phyloP scores from a whole-genome alignment of 805 yeast species.

The Clavispora asparagi region DNA sequence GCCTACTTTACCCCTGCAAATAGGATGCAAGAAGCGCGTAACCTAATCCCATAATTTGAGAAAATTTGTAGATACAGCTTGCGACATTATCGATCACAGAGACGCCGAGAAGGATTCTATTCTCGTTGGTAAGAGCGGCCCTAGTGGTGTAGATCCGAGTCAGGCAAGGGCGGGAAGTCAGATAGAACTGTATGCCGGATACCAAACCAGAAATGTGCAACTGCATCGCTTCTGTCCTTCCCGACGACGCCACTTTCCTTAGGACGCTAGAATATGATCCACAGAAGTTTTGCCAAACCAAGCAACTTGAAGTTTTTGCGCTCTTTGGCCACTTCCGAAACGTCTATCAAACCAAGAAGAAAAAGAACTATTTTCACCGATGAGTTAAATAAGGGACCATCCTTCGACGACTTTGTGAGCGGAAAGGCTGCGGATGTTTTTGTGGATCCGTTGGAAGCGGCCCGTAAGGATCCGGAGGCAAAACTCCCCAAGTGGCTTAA shows the following conservation, averaged over 20 bases:
- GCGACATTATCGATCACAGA: no score
- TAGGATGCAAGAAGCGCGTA: not conserved
- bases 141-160: not conserved
- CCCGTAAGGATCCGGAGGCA: constrained; percentile 61
- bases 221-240: not conserved
- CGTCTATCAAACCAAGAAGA: constrained; percentile 31
- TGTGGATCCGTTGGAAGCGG: constrained; percentile 73
- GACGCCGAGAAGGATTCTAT: no score
- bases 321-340: constrained; percentile 10
- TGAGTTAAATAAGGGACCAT: constrained; percentile 75
- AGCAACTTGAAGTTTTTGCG: constrained; percentile 1
- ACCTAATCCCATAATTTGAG: not conserved
- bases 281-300: not conserved
- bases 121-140: no score
- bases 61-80: not conserved
- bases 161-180: not conserved
- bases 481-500: constrained; percentile 91
- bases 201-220: not conserved
- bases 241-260: not conserved
- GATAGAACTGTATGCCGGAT: not conserved
- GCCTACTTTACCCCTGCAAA: not conserved
- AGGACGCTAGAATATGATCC: not conserved
- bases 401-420: constrained; percentile 83
- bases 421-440: constrained; percentile 70
- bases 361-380: constrained; percentile 61